Evolutionary conservation across 1,139 yeast species (phyloP).

Genomic region (Candida labiduridarum): DNA sequence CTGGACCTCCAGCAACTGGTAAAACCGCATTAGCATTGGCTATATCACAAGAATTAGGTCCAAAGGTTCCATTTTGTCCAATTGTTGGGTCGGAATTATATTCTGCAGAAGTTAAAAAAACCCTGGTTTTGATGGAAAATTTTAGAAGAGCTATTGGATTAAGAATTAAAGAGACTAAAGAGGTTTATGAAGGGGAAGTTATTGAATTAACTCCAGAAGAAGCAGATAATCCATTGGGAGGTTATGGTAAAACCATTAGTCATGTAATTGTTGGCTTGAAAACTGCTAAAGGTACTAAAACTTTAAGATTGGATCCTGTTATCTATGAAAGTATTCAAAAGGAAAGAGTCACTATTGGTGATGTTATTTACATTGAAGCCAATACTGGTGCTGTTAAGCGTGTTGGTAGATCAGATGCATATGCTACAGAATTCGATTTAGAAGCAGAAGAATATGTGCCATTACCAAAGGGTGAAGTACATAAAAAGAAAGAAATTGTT

Average conservation of each 20-base stretch:
- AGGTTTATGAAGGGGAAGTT: conserved; percentile 98
- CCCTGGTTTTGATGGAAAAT: conserved; percentile 96
- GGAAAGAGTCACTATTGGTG: conserved; percentile 93
- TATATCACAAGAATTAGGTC: conserved; percentile 94
- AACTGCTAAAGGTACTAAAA: conserved; percentile 95
- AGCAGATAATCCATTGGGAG: conserved; percentile 95
- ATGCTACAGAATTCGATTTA: conserved; percentile 95
- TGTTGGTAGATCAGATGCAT: conserved; percentile 97
- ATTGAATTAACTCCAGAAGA: conserved; percentile 96
- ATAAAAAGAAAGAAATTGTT: conserved; percentile 95
- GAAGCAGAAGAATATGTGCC: conserved; percentile 99
- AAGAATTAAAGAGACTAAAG: conserved; percentile 95
- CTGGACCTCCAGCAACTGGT: conserved; percentile 99
- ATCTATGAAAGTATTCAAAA: conserved; percentile 95
- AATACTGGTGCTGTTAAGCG: conserved; percentile 97
- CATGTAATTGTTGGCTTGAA: conserved; percentile 94
- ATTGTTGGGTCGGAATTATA: conserved; percentile 93
- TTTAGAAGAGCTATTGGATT: conserved; percentile 96
- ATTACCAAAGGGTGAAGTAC: conserved; percentile 97
- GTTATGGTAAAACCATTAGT: conserved; percentile 94
- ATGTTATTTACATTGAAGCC: conserved; percentile 94
- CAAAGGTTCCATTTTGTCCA: conserved; percentile 98
- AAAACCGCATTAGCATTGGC: conserved; percentile 97
- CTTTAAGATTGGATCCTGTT: conserved; percentile 88
- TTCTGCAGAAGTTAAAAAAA: conserved; percentile 97